Evolutionary conservation across 2,329 filamentous ascomycete species (phyloP).

Genomic region (Aspergillus sp.): DNA sequence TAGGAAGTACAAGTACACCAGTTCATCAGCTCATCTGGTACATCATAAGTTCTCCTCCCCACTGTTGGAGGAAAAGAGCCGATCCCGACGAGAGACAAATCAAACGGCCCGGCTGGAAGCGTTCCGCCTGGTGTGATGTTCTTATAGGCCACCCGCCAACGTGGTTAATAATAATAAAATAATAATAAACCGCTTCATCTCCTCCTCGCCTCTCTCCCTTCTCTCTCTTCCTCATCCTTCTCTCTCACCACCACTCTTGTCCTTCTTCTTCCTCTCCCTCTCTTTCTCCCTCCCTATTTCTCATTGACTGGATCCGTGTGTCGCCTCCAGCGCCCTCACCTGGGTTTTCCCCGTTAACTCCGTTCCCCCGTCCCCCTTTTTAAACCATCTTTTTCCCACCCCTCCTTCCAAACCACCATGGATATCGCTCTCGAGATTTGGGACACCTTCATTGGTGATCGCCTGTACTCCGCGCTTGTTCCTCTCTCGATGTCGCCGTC

Average conservation of each 20-base stretch:
- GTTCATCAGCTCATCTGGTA: too few relatives aligned
- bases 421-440: constrained; percentile 85
- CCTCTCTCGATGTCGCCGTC: constrained; percentile 58
- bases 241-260: neutral
- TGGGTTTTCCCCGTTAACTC: neutral
- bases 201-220: neutral
- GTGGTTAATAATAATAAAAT: constrained; percentile 4
- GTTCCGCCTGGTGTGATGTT: constrained; percentile 36
- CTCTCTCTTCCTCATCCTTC: neutral
- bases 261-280: neutral
- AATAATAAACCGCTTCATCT: neutral
- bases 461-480: constrained; percentile 69
- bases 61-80: neutral
- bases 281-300: neutral
- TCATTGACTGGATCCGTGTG: too few relatives aligned
- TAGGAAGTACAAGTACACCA: too few relatives aligned
- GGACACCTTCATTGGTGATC: constrained; percentile 80
- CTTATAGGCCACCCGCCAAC: constrained; percentile 11
- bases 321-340: too few relatives aligned
- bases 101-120: constrained; percentile 21
- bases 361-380: neutral
- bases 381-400: neutral
- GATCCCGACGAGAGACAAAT: constrained; percentile 3
- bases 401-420: constrained; percentile 54
- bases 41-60: too few relatives aligned